phyloP scores from a whole-genome alignment of 2,329 filamentous ascomycete species.

The Trichoderma koningii region DNA sequence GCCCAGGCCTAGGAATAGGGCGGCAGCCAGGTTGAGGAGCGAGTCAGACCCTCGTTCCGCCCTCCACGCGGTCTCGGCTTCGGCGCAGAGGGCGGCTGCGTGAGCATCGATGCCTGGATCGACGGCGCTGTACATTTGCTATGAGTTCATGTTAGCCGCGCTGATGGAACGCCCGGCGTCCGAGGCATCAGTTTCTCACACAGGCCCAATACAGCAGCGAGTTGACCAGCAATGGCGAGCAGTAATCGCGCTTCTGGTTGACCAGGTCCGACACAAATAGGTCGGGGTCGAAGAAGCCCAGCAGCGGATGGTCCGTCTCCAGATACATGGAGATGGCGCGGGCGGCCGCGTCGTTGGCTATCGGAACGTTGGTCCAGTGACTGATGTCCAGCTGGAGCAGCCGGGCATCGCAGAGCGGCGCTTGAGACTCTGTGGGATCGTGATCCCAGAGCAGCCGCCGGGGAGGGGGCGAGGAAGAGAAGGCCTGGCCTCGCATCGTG shows the following conservation, averaged over 20 bases:
- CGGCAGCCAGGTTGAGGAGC: slow-evolving; percentile 37
- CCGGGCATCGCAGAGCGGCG: not conserved
- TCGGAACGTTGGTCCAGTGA: slow-evolving; percentile 40
- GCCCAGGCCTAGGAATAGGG: slow-evolving; percentile 40
- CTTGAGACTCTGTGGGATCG: not conserved
- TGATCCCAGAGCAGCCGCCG: not conserved
- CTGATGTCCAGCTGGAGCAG: not conserved
- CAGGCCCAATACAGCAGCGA: slow-evolving; percentile 41
- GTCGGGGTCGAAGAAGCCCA: slow-evolving; percentile 41
- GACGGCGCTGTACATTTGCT: slow-evolving; percentile 43
- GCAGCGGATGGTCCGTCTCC: slow-evolving; percentile 43
- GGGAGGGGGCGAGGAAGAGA: not conserved
- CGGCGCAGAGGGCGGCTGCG: slow-evolving; percentile 32
- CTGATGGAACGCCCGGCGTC: not conserved
- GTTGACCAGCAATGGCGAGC: slow-evolving; percentile 40
- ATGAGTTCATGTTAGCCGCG: not conserved
- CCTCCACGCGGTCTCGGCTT: slow-evolving; percentile 36
- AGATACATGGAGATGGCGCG: slow-evolving; percentile 43
- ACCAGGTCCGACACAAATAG: slow-evolving; percentile 43
- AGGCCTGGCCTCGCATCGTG: not conserved
- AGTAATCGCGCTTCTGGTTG: slow-evolving; percentile 31
- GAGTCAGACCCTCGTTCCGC: slow-evolving; percentile 31
- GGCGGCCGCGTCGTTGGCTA: slow-evolving; percentile 38
- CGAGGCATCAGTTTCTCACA: slow-evolving; percentile 32
- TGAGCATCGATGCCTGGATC: slow-evolving; percentile 32